phyloP scores from a whole-genome alignment of 257 asterid species.

The Capsicum rhomboideum region DNA sequence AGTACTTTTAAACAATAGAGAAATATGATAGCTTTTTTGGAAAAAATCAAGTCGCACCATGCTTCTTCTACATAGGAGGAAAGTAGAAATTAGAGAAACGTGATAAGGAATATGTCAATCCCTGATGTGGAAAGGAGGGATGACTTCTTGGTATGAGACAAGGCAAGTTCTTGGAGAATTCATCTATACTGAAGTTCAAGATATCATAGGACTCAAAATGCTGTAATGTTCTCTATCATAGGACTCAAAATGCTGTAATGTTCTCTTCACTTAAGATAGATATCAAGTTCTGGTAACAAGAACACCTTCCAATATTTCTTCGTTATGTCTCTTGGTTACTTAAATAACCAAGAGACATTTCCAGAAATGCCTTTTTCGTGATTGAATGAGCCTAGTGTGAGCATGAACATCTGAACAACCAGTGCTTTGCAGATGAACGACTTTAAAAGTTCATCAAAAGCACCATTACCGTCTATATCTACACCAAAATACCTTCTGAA shows the following conservation, averaged over 20 bases:
- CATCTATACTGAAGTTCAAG: not conserved
- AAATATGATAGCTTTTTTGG: not conserved
- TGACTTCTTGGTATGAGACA: not conserved
- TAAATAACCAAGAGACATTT: not conserved
- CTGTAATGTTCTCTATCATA: not conserved
- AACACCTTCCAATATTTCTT: not conserved
- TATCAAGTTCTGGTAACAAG: not conserved
- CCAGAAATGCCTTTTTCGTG: not conserved
- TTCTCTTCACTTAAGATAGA: not conserved
- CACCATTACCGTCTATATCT: not conserved
- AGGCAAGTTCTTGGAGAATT: not conserved
- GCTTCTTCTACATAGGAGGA: not conserved
- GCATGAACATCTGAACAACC: not conserved
- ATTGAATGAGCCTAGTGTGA: not conserved
- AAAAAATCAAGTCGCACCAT: not conserved
- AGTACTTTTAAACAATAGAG: not conserved
- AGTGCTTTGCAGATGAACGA: not conserved
- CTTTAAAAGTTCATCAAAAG: not conserved
- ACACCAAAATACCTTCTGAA: not conserved
- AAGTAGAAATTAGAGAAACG: not conserved
- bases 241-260: not conserved
- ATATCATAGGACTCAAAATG: not conserved
- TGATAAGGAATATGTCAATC: not conserved
- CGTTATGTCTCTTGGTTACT: no score
- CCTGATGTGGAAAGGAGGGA: not conserved